Conservation (phyloP, 345 rosid species). For the Brassica carinata region DNA sequence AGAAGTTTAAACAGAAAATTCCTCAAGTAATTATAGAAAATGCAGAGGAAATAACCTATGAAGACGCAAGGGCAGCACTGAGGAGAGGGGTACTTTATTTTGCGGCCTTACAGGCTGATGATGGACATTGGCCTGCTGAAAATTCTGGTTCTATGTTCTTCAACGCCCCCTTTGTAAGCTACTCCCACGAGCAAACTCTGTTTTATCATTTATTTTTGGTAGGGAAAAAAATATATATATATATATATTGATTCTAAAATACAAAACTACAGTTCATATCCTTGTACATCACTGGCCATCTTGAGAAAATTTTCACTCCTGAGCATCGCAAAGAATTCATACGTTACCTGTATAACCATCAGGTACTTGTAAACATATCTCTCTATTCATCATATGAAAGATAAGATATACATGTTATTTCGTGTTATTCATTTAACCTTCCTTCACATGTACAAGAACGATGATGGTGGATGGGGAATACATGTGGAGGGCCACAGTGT, state of each 20-base stretch:
- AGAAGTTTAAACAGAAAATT: conserved; percentile 27
- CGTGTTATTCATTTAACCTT: not conserved
- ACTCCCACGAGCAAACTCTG: not conserved
- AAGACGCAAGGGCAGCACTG: conserved; percentile 2
- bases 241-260: not conserved
- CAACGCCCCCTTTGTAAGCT: conserved; percentile 49
- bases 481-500: conserved; percentile 77
- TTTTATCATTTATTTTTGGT: not conserved
- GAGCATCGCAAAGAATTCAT: conserved; percentile 21
- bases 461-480: conserved; percentile 82
- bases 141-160: conserved; percentile 55
- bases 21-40: conserved; percentile 25
- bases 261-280: conserved; percentile 3
- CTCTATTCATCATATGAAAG: not conserved
- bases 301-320: not conserved
- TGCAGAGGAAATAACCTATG: conserved; percentile 14
- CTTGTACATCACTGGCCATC: conserved; percentile 29
- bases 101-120: conserved; percentile 34
- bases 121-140: conserved; percentile 46
- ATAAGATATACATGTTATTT: not conserved
- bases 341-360: conserved; percentile 29
- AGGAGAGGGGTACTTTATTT: conserved; percentile 35
- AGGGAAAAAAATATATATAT: no score
- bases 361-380: conserved; percentile 5
- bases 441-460: conserved; percentile 13